Base-by-base conservation (phyloP, 108 stramenopile species). In the Nannochloropsis gaditana region DNA sequence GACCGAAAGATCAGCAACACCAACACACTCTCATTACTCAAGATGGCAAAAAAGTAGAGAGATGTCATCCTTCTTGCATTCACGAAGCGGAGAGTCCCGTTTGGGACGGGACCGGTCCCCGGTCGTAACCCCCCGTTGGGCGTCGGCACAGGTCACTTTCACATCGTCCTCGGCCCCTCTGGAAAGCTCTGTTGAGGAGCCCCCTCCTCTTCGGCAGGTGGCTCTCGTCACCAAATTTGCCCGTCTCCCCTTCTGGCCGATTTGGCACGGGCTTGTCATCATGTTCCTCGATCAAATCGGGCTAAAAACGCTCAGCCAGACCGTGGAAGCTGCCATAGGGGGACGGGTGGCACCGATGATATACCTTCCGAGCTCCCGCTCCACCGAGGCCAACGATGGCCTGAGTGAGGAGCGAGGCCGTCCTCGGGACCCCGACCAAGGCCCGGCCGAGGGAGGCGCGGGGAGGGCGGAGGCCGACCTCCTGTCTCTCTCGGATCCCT, bases 331-430 rank as follows among this genome's bases (percentile, higher is more conserved):
- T 1, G 21, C 50, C 9, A 84, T 80, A 41, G 87, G 87, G 19
- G 87, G 87, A 9, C 87, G 87, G 42, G 87, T 84, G 81, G 80
- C 84, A 9, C 84, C 84, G 31, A 81, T 45, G 43, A 79, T 79
- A 17, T 42, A 41, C 50, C 44, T 81, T 43, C 79, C 84, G 9
- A 9, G 41, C 4, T n/a, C 59, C 59, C 5, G 59, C 59, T 15
- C 15, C 19, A 8, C 8, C 0, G 59, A 73, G n/a, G 59, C 59
- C 2, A n/a, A n/a, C 8, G 59, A 73, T 73, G 15, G 4, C n/a
- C 3, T n/a, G 19, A 5, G 19, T 73, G 59, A 15, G 5, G 59
- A n/a, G 4, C 31, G 31, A 31, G 31, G 31, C 31, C 31, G 31
- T 31, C 31, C 31, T 31, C 31, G 31, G 31, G 31, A 31, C 31